Evolutionary conservation across 1,284 basidiomycete species (phyloP).

Genomic region (Trichosporon sp.): DNA sequence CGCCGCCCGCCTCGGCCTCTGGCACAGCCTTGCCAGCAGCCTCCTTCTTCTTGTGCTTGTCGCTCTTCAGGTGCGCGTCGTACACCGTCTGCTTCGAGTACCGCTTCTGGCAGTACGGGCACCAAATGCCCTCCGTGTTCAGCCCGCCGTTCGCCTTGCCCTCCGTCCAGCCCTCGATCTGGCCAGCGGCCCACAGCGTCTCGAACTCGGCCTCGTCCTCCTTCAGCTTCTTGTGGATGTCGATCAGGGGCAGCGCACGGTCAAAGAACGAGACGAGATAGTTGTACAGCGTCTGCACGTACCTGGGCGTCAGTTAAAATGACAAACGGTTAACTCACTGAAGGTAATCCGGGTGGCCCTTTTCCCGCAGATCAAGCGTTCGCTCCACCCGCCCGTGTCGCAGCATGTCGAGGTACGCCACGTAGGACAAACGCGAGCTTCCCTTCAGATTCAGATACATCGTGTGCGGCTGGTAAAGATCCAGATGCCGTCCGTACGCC

Average conservation of each 20-base stretch:
- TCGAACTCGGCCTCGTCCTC: conserved; percentile 68
- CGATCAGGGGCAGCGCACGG: conserved; percentile 80
- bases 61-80: conserved; percentile 89
- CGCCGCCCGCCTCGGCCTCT: conserved; percentile 27
- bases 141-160: conserved; percentile 31
- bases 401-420: conserved; percentile 86
- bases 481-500: conserved; percentile 87
- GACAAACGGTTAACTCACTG: conserved; percentile 54
- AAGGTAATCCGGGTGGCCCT: conserved; percentile 71
- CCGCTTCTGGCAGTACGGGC: conserved; percentile 84
- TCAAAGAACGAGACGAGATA: conserved; percentile 85
- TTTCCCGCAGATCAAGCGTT: conserved; percentile 69
- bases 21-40: conserved; percentile 46
- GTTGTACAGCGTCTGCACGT: conserved; percentile 72
- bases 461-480: conserved; percentile 83
- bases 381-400: conserved; percentile 50
- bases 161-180: conserved; percentile 73
- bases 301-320: conserved; percentile 53
- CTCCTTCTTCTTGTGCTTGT: conserved; percentile 87
- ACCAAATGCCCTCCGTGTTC: conserved; percentile 75
- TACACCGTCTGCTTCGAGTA: conserved; percentile 98
- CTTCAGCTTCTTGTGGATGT: conserved; percentile 66
- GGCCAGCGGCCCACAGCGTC: conserved; percentile 69
- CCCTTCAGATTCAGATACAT: conserved; percentile 85
- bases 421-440: conserved; percentile 73